Evolutionary conservation across 176 grass and related monocot species (phyloP).

Genomic region (Metroxylon sagu): DNA sequence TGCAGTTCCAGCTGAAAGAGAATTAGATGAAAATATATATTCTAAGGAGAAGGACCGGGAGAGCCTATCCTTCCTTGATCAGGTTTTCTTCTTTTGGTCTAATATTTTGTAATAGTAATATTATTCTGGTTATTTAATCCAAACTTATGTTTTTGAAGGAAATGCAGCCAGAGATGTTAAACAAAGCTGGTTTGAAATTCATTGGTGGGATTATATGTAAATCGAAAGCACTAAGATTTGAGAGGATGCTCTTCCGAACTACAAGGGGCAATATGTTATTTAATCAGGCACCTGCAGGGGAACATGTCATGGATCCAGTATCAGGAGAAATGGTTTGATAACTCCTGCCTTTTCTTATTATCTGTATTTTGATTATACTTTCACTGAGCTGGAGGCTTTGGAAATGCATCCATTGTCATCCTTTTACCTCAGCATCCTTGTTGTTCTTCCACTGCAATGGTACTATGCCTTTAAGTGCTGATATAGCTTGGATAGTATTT

Average conservation of each 20-base stretch:
- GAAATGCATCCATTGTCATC: neutral
- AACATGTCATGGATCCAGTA: conserved; percentile 80
- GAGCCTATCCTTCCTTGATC: conserved; percentile 73
- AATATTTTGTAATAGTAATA: neutral
- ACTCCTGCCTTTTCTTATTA: neutral
- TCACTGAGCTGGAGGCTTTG: neutral
- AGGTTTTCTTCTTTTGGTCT: conserved; percentile 40
- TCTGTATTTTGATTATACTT: neutral
- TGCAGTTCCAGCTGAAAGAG: conserved; percentile 54
- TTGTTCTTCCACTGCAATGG: no score
- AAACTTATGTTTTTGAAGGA: conserved; percentile 42
- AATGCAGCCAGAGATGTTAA: conserved; percentile 36
- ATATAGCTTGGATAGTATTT: no score
- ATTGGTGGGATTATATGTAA: conserved; percentile 90
- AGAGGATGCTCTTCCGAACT: conserved; percentile 95
- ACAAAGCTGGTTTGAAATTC: conserved; percentile 81
- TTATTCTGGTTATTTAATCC: neutral
- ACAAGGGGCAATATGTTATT: conserved; percentile 98
- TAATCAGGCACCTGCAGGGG: conserved; percentile 81
- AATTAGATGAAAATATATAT: conserved; percentile 88
- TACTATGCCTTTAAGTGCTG: no score
- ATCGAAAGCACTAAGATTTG: conserved; percentile 89
- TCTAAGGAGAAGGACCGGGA: conserved; percentile 43
- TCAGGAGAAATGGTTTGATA: conserved; percentile 90
- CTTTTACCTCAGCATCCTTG: no score